Conservation (phyloP, 192 early-diverging fungal species). For the Mortierella alpina region DNA sequence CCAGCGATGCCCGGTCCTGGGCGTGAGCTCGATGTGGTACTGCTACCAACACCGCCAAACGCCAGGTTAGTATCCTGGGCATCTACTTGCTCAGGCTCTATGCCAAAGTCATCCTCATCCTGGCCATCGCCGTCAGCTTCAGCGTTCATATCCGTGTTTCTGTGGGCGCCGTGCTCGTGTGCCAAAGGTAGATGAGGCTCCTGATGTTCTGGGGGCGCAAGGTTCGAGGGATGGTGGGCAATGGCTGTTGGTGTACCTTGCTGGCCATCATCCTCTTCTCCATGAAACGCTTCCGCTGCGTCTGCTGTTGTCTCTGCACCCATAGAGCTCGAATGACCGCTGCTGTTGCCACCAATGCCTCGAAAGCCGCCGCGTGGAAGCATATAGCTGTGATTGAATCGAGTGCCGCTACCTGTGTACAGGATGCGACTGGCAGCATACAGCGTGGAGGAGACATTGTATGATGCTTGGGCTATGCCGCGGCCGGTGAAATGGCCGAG, state of each 20-base stretch:
- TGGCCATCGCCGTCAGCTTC: not conserved
- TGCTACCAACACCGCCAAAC: conserved; percentile 40
- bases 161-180: not conserved
- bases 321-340: conserved; percentile 16
- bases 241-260: not conserved
- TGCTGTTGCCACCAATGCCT: conserved; percentile 44
- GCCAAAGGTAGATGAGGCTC: too few relatives aligned
- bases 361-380: conserved; percentile 44
- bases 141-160: not conserved
- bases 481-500: conserved; percentile 28
- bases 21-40: conserved; percentile 41
- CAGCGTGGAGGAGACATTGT: conserved; percentile 35
- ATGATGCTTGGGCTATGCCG: conserved; percentile 30
- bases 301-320: not conserved
- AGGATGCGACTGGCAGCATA: conserved; percentile 26
- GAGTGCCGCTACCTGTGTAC: conserved; percentile 44
- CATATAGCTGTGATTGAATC: conserved; percentile 40
- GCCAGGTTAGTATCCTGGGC: conserved; percentile 38
- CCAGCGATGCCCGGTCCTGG: conserved; percentile 48
- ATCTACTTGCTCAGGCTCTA: conserved; percentile 2
- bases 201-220: not conserved
- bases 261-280: not conserved
- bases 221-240: not conserved
- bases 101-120: conserved; percentile 10
- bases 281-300: conserved; percentile 14